Conservation (phyloP, 2,329 filamentous ascomycete species). For the Hortaea werneckii region DNA sequence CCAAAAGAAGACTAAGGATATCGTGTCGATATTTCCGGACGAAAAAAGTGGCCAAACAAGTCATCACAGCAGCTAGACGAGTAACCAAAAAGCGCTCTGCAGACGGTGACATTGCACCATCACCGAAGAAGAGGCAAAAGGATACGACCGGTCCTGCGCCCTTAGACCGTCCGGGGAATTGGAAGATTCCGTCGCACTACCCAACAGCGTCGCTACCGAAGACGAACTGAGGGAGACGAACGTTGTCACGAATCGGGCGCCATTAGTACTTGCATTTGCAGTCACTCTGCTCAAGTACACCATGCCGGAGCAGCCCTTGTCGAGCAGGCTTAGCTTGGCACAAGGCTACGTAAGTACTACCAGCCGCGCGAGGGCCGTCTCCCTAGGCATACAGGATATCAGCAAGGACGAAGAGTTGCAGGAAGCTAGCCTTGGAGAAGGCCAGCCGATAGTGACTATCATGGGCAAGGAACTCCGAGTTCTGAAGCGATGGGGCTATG, state of each 20-base stretch:
- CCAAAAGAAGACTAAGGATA: constrained; percentile 34
- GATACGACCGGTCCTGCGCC: constrained; percentile 1
- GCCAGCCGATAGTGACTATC: constrained; percentile 62
- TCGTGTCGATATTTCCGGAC: constrained; percentile 39
- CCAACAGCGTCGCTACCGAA: constrained; percentile 45
- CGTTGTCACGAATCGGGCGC: constrained; percentile 69
- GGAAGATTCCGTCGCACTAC: constrained; percentile 53
- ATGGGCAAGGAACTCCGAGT: constrained; percentile 66
- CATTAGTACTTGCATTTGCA: constrained; percentile 71
- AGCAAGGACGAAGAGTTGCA: constrained; percentile 52
- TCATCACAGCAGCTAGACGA: constrained; percentile 48
- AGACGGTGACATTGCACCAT: constrained; percentile 18
- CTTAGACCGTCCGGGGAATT: constrained; percentile 41
- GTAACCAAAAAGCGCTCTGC: constrained; percentile 44
- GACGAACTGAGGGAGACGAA: constrained; percentile 47
- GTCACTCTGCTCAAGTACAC: constrained; percentile 65
- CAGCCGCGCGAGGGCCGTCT: constrained; percentile 65
- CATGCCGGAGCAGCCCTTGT: constrained; percentile 75
- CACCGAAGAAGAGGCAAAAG: constrained; percentile 31
- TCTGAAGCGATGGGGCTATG: constrained; percentile 67
- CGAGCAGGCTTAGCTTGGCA: constrained; percentile 71
- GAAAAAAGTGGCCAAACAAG: constrained; percentile 46
- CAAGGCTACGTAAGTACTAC: constrained; percentile 79
- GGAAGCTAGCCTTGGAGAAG: constrained; percentile 61
- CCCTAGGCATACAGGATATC: constrained; percentile 59